Evolutionary conservation across 2,329 filamentous ascomycete species (phyloP).

Genomic region (Thermoascus crustaceus): DNA sequence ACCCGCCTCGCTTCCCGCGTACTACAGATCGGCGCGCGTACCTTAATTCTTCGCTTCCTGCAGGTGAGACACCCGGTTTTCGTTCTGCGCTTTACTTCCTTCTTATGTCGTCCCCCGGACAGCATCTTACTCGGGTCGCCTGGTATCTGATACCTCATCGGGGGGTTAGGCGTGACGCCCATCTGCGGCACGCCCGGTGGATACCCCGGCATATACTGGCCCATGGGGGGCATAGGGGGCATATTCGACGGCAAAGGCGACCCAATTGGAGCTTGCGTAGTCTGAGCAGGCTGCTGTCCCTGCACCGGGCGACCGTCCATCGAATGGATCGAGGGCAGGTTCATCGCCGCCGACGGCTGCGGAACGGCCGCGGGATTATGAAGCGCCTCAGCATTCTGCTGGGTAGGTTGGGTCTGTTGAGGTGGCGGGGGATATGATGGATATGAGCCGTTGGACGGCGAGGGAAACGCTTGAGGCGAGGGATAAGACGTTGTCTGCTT

Average conservation of each 20-base stretch:
- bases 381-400: not conserved
- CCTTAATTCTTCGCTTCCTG: slow-evolving; percentile 64
- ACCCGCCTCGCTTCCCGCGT: slow-evolving; percentile 1
- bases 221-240: slow-evolving; percentile 46
- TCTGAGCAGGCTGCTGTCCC: slow-evolving; percentile 14
- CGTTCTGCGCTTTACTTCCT: slow-evolving; percentile 68
- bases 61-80: slow-evolving; percentile 64
- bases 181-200: slow-evolving; percentile 24
- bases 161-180: slow-evolving; percentile 34
- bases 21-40: too few relatives aligned
- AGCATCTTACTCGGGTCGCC: slow-evolving; percentile 47
- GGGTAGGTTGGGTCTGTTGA: slow-evolving; percentile 3
- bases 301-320: slow-evolving; percentile 16
- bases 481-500: slow-evolving; percentile 24
- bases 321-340: slow-evolving; percentile 11
- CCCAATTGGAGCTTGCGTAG: slow-evolving; percentile 37
- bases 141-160: slow-evolving; percentile 46
- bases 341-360: slow-evolving; percentile 14
- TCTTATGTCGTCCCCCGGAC: slow-evolving; percentile 55
- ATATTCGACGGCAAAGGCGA: slow-evolving; percentile 41
- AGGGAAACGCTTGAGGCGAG: slow-evolving; percentile 37
- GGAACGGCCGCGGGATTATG: slow-evolving; percentile 3
- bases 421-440: slow-evolving; percentile 6
- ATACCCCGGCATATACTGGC: slow-evolving; percentile 45
- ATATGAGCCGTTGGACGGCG: slow-evolving; percentile 34